A percentile compares a stretch with the other conserved stretches of the same genome.
phyloP scores from a whole-genome alignment of 176 grass and related monocot species.

The Aegilops speltoides region DNA sequence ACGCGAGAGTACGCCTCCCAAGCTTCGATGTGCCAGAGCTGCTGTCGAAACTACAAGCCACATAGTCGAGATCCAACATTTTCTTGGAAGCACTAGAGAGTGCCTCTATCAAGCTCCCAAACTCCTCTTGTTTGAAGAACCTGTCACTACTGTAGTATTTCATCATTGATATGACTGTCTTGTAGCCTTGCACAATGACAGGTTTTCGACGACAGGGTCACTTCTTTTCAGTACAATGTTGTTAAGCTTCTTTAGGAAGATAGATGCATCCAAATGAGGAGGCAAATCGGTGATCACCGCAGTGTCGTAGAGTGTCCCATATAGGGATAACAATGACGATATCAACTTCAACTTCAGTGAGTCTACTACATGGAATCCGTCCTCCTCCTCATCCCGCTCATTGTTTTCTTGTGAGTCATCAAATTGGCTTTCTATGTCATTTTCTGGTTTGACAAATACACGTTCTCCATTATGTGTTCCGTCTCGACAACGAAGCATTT shows the following conservation, averaged over 20 bases:
- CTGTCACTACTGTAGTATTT: not conserved
- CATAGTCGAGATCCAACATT: not conserved
- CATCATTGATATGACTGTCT: not conserved
- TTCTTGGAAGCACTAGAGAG: not conserved
- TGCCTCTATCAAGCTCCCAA: not conserved
- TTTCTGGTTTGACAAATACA: no score
- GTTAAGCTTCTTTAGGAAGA: not conserved
- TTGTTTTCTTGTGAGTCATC: no score
- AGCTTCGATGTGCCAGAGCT: not conserved
- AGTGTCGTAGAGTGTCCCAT: no score
- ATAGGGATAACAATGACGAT: not conserved
- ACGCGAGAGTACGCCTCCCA: no score
- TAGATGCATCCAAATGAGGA: not conserved
- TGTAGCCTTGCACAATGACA: not conserved
- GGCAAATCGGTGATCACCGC: not conserved
- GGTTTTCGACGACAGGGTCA: accelerated
- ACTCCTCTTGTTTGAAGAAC: not conserved
- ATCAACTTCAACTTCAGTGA: no score
- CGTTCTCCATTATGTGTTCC: no score
- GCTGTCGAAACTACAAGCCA: not conserved
- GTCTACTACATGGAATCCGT: no score
- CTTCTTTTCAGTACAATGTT: accelerated
- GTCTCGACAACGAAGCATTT: not conserved
- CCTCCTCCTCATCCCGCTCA: no score
- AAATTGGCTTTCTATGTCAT: not conserved